Evolutionary conservation across 768 basidiomycete species (phyloP).

Genomic region (Psilocybe tampanensis): DNA sequence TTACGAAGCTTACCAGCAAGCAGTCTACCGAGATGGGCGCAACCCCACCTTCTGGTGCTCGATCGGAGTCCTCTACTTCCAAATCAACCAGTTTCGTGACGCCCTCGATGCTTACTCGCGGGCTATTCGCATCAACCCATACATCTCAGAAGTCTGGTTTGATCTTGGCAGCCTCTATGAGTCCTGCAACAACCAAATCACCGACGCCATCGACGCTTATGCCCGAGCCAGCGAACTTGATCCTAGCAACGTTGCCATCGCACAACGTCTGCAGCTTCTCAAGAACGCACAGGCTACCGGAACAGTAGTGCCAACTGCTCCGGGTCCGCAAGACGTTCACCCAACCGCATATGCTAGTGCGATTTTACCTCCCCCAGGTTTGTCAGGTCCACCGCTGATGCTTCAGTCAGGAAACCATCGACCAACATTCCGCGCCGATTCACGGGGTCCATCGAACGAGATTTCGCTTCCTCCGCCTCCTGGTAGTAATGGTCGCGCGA

Average conservation of each 20-base stretch:
- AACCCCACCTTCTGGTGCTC: constrained; percentile 99
- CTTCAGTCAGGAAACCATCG: constrained; percentile 54
- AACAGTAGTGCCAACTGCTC: constrained; percentile 79
- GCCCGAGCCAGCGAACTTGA: constrained; percentile 94
- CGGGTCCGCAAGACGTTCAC: constrained; percentile 94
- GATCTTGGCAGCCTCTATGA: constrained; percentile 97
- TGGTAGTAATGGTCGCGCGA: constrained; percentile 48
- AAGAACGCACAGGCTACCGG: constrained; percentile 80
- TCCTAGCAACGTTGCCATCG: constrained; percentile 80
- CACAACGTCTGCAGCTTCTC: constrained; percentile 76
- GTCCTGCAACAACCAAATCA: constrained; percentile 98
- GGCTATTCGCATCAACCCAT: constrained; percentile 98
- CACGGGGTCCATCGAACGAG: constrained; percentile 60
- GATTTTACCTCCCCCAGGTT: constrained; percentile 68
- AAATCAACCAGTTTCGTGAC: constrained; percentile 99
- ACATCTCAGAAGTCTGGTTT: constrained; percentile 95
- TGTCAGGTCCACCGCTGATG: constrained; percentile 68
- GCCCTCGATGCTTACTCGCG: constrained; percentile 98
- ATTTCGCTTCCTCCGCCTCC: constrained; percentile 63
- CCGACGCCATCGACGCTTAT: constrained; percentile 98
- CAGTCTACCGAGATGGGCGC: constrained; percentile 97
- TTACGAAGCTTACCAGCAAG: constrained; percentile 99
- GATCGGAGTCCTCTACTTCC: constrained; percentile 98
- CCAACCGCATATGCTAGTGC: constrained; percentile 91
- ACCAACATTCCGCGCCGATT: constrained; percentile 66